phyloP scores from a whole-genome alignment of 495 filamentous ascomycete species.

The Talaromyces ruber region DNA sequence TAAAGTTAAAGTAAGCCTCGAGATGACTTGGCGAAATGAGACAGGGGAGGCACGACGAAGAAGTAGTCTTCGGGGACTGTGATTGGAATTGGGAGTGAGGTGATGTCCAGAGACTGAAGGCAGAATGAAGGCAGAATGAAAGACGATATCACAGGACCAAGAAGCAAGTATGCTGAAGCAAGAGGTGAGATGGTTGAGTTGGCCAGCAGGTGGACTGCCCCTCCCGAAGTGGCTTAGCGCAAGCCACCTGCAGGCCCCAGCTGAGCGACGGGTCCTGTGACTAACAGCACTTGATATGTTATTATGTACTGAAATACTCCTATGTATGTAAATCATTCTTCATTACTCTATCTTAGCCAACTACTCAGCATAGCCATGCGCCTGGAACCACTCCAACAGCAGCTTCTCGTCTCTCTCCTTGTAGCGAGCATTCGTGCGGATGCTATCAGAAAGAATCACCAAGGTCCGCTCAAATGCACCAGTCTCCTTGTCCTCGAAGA shows the following conservation, averaged over 20 bases:
- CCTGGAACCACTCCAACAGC: slow-evolving; percentile 62
- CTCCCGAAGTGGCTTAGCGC: slow-evolving; percentile 1
- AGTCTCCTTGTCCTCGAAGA: slow-evolving; percentile 78
- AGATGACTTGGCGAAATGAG: not conserved
- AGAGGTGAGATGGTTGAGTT: not conserved
- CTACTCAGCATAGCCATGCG: slow-evolving; percentile 48
- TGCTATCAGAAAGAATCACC: slow-evolving; percentile 69
- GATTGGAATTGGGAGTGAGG: not conserved
- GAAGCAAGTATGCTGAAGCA: not conserved
- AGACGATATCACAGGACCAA: not conserved
- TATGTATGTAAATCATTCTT: not conserved
- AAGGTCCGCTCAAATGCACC: slow-evolving; percentile 72
- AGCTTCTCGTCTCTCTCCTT: slow-evolving; percentile 59
- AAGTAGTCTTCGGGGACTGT: not conserved
- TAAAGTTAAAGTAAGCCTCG: not conserved
- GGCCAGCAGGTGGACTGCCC: not conserved
- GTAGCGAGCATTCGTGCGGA: slow-evolving; percentile 69
- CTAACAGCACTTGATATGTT: too few relatives aligned
- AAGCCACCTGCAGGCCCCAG: slow-evolving; percentile 5
- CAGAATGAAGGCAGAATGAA: not conserved
- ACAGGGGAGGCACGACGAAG: not conserved
- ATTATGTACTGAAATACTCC: too few relatives aligned
- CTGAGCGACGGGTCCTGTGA: not conserved
- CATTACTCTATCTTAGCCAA: not conserved
- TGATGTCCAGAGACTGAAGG: not conserved